Percentiles rank a stretch among this genome's conserved stretches.
Evolutionary conservation across 495 filamentous ascomycete species (phyloP).

Genomic region (Penicillium taxi): DNA sequence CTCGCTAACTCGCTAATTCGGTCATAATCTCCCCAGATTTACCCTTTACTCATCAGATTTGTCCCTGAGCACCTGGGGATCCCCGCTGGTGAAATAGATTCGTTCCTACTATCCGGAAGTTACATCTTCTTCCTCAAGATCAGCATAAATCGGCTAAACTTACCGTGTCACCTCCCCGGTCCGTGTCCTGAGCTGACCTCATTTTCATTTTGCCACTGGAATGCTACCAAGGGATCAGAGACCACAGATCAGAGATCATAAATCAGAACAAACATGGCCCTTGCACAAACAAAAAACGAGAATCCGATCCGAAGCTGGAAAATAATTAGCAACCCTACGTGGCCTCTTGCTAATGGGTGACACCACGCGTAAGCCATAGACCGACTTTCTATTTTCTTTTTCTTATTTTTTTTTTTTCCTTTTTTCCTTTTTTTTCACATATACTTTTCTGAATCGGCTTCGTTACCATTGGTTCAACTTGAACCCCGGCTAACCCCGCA

Average conservation of each 20-base stretch:
- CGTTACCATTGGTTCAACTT: constrained; percentile 5
- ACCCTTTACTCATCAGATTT: neutral
- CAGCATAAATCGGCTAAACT: constrained; percentile 9
- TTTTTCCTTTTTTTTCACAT: neutral
- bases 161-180: constrained; percentile 5
- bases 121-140: constrained; percentile 7
- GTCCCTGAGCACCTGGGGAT: constrained; percentile 9
- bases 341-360: neutral
- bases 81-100: constrained; percentile 17
- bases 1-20: no score
- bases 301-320: constrained; percentile 15
- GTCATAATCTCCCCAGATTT: neutral
- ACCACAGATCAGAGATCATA: neutral
- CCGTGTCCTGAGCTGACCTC: neutral
- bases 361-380: neutral
- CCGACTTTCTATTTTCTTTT: neutral
- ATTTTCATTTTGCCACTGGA: neutral
- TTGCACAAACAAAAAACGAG: constrained; percentile 9
- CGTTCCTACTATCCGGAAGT: constrained; percentile 14
- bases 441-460: neutral
- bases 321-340: constrained; percentile 6
- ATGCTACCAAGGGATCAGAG: neutral
- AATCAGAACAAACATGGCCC: neutral
- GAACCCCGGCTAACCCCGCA: constrained; percentile 29
- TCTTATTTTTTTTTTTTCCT: neutral